Base-by-base conservation (phyloP, 257 asterid species). In the Haberlea rhodopensis region DNA sequence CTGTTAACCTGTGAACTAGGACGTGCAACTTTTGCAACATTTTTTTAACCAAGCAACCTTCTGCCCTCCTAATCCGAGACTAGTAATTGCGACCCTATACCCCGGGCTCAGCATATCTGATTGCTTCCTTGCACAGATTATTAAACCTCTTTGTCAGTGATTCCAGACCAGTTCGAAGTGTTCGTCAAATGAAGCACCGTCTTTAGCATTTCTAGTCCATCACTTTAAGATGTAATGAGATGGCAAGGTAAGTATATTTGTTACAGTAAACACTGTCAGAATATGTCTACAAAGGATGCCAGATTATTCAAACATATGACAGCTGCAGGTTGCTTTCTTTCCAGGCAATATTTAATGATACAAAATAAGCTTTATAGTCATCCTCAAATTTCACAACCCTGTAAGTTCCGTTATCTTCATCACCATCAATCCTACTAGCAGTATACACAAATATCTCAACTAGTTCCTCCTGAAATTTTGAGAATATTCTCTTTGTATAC, bases 371-470 rank as follows among this genome's bases (percentile, higher is more conserved):
- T 75, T 82, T 88, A 28, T 64, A 78, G 78, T 83, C 90, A 79
- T 85, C 87, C 84, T 89, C 98, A 60, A 79, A 91, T 73, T 91
- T 91, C 1, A 90, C 96, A 78, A 91, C 98, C 82, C 98, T 82
- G 78, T 66, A 91, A 11, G 87, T 87, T 76, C 87, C 78, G 68
- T 62, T 70, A 57, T 71, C 65, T 62, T 82, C 89, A 71, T 86
- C 88, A 53, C 90, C 95, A 66, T 79, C 92, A 34, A 91, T 82
- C 76, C 76, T 83, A 75, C 87, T 91, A 63, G 98, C 98, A 20
- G 95, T 91, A 76, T 89, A 89, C 64, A 79, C 96, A 78, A 91
- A 91, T 37, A 96, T 91, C 79, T 91, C 96, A 19, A 91, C 98
- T 63, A 91, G 71, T 77, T 91, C 98, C 57, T 89, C 92, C 73